phyloP scores from a whole-genome alignment of 2,329 filamentous ascomycete species.

The Aspergillus luchuensis region DNA sequence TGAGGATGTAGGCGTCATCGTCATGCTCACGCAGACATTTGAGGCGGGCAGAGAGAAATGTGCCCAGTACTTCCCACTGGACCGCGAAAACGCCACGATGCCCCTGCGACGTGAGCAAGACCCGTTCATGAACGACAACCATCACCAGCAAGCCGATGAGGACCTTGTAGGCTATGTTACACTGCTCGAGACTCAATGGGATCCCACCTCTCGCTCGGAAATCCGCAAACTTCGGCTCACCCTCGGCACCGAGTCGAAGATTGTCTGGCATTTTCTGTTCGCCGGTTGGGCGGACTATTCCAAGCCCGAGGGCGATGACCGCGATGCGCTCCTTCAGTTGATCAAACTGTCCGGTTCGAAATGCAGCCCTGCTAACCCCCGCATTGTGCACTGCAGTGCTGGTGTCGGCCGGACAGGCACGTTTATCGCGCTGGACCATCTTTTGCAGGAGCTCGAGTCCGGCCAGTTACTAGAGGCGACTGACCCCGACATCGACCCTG shows the following conservation, averaged over 20 bases:
- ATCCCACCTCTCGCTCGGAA: constrained; percentile 63
- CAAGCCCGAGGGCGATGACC: constrained; percentile 64
- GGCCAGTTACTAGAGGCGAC: constrained; percentile 62
- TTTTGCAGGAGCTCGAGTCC: constrained; percentile 76
- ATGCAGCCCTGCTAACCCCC: constrained; percentile 62
- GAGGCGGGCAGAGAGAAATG: constrained; percentile 81
- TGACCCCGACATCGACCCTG: constrained; percentile 61
- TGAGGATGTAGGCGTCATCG: constrained; percentile 74
- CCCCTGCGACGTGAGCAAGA: constrained; percentile 41
- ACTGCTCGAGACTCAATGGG: constrained; percentile 57
- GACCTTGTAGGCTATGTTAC: constrained; percentile 67
- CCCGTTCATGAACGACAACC: constrained; percentile 56
- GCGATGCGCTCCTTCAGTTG: constrained; percentile 53
- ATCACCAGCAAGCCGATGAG: constrained; percentile 65
- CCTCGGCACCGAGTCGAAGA: constrained; percentile 57
- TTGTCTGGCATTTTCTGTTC: constrained; percentile 83
- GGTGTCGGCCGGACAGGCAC: constrained; percentile 93
- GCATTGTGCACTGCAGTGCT: constrained; percentile 85
- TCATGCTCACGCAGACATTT: constrained; percentile 91
- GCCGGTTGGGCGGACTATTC: constrained; percentile 88
- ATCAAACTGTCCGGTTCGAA: constrained; percentile 52
- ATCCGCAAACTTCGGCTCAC: constrained; percentile 69
- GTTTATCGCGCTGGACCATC: constrained; percentile 93
- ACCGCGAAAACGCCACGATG: constrained; percentile 54
- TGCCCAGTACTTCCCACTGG: constrained; percentile 78